Conservation (phyloP, 176 grass and related monocot genomes). For the Hsuehochloa calcarea region DNA sequence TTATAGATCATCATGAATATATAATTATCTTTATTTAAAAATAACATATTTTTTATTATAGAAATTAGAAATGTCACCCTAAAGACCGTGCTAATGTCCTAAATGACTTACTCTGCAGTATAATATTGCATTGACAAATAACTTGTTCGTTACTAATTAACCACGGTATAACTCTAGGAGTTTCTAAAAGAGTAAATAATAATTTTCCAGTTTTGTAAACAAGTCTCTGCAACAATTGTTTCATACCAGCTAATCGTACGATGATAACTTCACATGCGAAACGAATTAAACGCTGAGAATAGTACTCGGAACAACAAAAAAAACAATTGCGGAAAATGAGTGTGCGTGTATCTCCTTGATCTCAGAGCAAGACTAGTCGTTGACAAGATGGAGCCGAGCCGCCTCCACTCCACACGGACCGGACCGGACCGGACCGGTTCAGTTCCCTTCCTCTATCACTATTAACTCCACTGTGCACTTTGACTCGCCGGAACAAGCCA, state of each 20-base stretch:
- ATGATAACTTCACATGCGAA: background rate
- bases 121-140: background rate
- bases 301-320: background rate
- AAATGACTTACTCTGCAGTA: background rate
- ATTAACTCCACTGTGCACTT: background rate
- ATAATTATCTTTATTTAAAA: too few relatives aligned
- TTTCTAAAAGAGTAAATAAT: background rate
- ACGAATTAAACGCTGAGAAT: background rate
- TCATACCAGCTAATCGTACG: background rate
- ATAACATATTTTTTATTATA: too few relatives aligned
- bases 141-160: too few relatives aligned
- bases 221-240: background rate
- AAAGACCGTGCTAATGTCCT: too few relatives aligned
- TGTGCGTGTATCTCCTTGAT: background rate
- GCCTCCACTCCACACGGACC: constrained; percentile 25
- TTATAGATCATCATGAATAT: too few relatives aligned
- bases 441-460: background rate
- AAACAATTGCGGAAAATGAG: background rate
- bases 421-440: background rate
- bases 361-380: background rate
- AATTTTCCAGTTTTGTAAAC: background rate
- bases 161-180: background rate
- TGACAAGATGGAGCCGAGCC: background rate
- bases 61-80: too few relatives aligned
- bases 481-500: background rate